Conservation (phyloP, 208 protist genomes). For the Lotmaria passim region DNA sequence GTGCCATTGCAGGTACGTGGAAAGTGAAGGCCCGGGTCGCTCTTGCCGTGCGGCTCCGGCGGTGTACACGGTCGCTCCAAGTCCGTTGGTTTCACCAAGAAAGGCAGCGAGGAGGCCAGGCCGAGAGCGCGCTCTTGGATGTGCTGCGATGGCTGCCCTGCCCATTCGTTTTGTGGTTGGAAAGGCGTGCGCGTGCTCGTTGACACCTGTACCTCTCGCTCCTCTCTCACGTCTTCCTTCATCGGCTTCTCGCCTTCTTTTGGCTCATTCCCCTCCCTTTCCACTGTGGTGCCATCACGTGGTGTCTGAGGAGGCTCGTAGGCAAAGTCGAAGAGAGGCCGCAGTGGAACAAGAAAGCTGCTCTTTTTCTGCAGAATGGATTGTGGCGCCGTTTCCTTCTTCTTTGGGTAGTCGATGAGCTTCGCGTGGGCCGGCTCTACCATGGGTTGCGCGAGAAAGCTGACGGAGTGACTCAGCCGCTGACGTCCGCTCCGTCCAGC, state of each 20-base stretch:
- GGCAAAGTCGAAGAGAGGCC: slow-evolving; percentile 26
- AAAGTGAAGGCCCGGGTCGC: neutral
- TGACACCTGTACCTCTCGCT: too few species aligned
- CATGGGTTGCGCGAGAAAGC: neutral
- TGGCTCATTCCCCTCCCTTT: neutral
- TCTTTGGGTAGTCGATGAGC: neutral
- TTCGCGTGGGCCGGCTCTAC: neutral
- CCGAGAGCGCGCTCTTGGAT: too few species aligned
- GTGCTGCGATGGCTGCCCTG: too few species aligned
- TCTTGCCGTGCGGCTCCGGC: neutral
- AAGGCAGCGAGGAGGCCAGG: too few species aligned
- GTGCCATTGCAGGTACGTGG: neutral
- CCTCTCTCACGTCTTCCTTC: too few species aligned
- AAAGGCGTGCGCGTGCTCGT: too few species aligned
- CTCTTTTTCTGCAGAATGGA: slow-evolving; percentile 32
- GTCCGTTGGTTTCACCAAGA: too few species aligned
- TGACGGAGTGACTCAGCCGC: slow-evolving; percentile 11
- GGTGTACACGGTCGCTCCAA: neutral
- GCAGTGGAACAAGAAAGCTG: slow-evolving; percentile 10
- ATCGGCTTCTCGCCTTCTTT: neutral
- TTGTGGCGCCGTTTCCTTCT: neutral
- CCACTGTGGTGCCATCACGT: neutral
- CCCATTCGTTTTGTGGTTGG: neutral
- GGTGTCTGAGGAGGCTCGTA: slow-evolving; percentile 23
- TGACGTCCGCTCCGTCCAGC: neutral